Evolutionary conservation across 192 early-diverging fungal genomes (phyloP), one percentile per base, ranked within the genome.

Genomic region (Backusella parvicylindrica): DNA sequence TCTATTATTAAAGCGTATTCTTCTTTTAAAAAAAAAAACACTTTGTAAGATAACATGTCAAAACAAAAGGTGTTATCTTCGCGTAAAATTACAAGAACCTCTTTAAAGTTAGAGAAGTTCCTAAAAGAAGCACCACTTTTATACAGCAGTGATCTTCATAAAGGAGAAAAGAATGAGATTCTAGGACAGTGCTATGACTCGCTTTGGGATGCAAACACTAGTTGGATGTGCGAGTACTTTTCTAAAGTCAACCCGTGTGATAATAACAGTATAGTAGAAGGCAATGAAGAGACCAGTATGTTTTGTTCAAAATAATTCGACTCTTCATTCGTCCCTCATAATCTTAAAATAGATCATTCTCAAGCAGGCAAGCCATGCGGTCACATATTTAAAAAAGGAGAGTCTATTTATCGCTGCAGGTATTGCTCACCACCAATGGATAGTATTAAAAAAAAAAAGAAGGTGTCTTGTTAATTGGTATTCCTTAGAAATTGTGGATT

Each of bases 341-440:
- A 35, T 30, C 33, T 33, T 35, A 66, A 66, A 66, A 31, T 35
- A 66, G 65, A 74, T 8, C 68, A 77, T 28, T 68, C 40, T 73
- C 32, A 92, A 95, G 75, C 91, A 67, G 94, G 94, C 36, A 92
- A 91, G 77, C 87, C 94, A 32, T 99, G 97, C 84, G 95, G 97
- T 37, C 95, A 97, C 75, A 92, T 97, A 15, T 97, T 99, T 81
- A 92, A 92, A 76, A 92, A 91, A 70, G 96, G 96, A 23, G 97
- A 99, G 72, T 92, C 91, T 64, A 91, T 97, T 15, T 97, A 95
- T 77, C 90, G 92, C 15, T 99, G 97, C 92, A 92, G 87, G 92
- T 94, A 84, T 40, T 56, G 16, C 5, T 40, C 13, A 15, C 11
- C 53, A 60, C 11, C 53, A n/a, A 2, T 15, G 30, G 13, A 35